Base-by-base conservation (phyloP, 2,329 filamentous ascomycete species). In the Fusarium liriodendri region DNA sequence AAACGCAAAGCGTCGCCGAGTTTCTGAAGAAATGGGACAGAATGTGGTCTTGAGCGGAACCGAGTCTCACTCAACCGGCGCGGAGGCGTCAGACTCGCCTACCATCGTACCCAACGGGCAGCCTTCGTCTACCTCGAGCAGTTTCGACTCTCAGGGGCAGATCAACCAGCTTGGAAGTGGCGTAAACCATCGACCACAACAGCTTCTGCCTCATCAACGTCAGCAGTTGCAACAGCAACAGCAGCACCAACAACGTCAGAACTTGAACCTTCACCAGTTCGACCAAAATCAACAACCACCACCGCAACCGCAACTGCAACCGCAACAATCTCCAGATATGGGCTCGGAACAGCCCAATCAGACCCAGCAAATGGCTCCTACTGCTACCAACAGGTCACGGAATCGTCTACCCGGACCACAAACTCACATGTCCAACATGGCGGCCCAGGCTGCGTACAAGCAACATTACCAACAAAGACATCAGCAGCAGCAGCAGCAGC, bases 1-100 rank as follows among this genome's bases (percentile, higher is more conserved):
- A 37, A 71, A 73, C n/a, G 22, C 58, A 25, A 81, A 81, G 65
- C 78, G 80, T 9, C 79, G 76, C 27, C 77, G 79, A 47, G 68
- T 77, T 16, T 78, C 79, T 4, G 74, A 75, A 35, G 77, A 73
- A 16, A 59, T 62, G 27, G 55, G 40, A n/a, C 74, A 76, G 25
- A 67, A 66, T n/a, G 59, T 63, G 18, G 59, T 37, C 7, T 38
- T 64, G 13, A 63, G 42, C 35, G 62, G 33, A 33, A 32, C 59
- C 25, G 66, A 71, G 32, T 61, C 72, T 9, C 71, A 76, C 18
- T 45, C 65, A 16, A 40, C 69, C 25, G 45, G 64, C 11, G 20
- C 67, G 14, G 67, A 69, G 9, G 45, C 64, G 25, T 57, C 65
- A 11, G 62, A 69, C 25, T 76, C 74, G 7, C 70, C 74, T 27